These are phyloP conservation scores for Fusarium coicis DNA, from an alignment of 2,329 filamentous ascomycete species.

Conservation along the genomic window DNA sequence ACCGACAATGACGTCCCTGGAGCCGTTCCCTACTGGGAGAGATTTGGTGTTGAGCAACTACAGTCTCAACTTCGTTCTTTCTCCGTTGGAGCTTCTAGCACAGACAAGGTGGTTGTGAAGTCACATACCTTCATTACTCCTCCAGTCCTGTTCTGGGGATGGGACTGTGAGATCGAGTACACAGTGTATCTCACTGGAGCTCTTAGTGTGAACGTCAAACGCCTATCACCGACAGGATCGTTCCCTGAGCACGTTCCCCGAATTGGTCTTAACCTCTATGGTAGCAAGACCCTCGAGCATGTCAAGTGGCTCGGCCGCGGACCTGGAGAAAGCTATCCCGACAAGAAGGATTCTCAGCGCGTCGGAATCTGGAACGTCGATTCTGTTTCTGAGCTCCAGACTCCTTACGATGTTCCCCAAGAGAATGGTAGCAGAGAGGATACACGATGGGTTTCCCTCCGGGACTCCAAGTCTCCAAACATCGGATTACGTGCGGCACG, in stretches of 20 bases:
- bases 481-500: conserved; percentile 38
- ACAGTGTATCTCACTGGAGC: conserved; percentile 58
- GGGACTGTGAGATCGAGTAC: conserved; percentile 61
- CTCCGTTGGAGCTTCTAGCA: conserved; percentile 51
- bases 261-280: conserved; percentile 67
- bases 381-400: conserved; percentile 62
- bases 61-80: conserved; percentile 59
- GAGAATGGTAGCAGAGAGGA: conserved; percentile 73
- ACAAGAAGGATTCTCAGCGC: conserved; percentile 67
- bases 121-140: conserved; percentile 67
- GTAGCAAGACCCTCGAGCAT: conserved; percentile 57
- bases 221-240: conserved; percentile 58
- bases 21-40: conserved; percentile 68
- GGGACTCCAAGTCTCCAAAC: conserved; percentile 22
- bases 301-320: conserved; percentile 72
- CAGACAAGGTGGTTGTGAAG: conserved; percentile 60
- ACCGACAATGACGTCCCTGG: conserved; percentile 72
- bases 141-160: conserved; percentile 70
- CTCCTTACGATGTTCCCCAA: conserved; percentile 73
- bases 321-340: conserved; percentile 71
- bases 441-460: conserved; percentile 64
- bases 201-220: conserved; percentile 57
- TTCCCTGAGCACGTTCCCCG: conserved; percentile 67
- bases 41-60: conserved; percentile 59
- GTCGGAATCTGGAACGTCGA: conserved; percentile 59